Conservation (phyloP, 495 filamentous ascomycete species). For the Aspergillus ostianus region DNA sequence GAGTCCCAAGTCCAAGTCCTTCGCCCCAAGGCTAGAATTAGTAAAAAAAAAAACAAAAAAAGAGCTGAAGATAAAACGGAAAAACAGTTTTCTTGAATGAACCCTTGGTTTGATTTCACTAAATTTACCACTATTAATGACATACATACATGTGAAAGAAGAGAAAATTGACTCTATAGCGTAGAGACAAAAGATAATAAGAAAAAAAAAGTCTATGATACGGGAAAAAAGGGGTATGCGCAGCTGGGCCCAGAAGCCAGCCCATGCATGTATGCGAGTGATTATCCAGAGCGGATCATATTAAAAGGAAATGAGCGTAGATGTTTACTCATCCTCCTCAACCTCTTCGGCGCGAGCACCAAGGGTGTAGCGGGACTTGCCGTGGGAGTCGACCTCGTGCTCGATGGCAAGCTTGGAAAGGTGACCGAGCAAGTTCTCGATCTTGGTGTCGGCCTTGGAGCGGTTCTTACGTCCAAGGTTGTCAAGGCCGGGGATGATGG, state of each 20-base stretch:
- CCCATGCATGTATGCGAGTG: constrained; percentile 35
- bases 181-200: constrained; percentile 32
- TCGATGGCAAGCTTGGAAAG: constrained; percentile 73
- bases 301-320: constrained; percentile 30
- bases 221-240: constrained; percentile 27
- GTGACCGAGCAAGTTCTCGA: constrained; percentile 78
- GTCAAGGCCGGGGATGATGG: constrained; percentile 64
- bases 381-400: constrained; percentile 59
- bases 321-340: constrained; percentile 65
- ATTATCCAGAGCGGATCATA: constrained; percentile 28
- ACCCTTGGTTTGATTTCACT: constrained; percentile 35
- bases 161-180: constrained; percentile 42
- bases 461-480: constrained; percentile 80
- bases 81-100: constrained; percentile 32
- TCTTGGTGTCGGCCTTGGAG: constrained; percentile 67
- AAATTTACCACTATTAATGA: constrained; percentile 50
- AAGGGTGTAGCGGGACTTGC: constrained; percentile 59
- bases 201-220: constrained; percentile 49
- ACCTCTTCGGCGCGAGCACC: constrained; percentile 58
- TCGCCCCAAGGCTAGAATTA: too few relatives aligned
- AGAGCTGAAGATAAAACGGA: background rate
- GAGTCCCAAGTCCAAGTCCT: too few relatives aligned
- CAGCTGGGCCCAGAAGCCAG: constrained; percentile 13
- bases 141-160: constrained; percentile 51
- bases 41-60: constrained; percentile 2